Conservation (phyloP, 768 basidiomycete species). For the Tubosaeta sp. region DNA sequence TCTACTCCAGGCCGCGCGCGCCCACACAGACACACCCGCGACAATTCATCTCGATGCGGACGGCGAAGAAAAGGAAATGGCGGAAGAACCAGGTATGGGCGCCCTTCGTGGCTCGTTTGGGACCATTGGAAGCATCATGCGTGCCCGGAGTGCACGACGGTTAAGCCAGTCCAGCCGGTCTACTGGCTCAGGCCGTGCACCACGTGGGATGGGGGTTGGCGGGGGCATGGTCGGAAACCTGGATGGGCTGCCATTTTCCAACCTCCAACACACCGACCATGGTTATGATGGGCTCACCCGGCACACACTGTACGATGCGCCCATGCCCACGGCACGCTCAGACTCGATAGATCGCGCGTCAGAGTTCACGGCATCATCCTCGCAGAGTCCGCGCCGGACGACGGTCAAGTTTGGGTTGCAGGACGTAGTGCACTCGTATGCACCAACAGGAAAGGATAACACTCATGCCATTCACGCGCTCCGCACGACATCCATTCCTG, state of each 20-base stretch:
- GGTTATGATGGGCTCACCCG: conserved; percentile 56
- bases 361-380: conserved; percentile 22
- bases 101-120: conserved; percentile 90
- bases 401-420: conserved; percentile 76
- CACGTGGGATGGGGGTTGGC: conserved; percentile 22
- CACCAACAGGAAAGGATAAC: conserved; percentile 48
- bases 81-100: conserved; percentile 92
- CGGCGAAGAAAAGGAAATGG: conserved; percentile 55
- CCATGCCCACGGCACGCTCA: conserved; percentile 48
- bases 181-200: conserved; percentile 18
- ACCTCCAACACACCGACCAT: conserved; percentile 29
- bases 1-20: conserved; percentile 79
- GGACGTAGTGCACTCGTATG: conserved; percentile 75
- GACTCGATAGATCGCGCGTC: conserved; percentile 40
- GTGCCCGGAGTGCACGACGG: conserved; percentile 53
- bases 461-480: conserved; percentile 39
- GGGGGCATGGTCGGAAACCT: conserved; percentile 27
- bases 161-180: conserved; percentile 45
- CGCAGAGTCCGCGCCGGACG: conserved; percentile 37
- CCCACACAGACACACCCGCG: conserved; percentile 54
- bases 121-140: conserved; percentile 85
- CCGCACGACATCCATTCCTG: conserved; percentile 15
- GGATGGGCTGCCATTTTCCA: conserved; percentile 20
- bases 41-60: conserved; percentile 34
- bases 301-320: conserved; percentile 87